These are phyloP conservation scores for Trichoderma atroviride DNA, from an alignment of 2,329 filamentous ascomycete species.

Conservation along the genomic window DNA sequence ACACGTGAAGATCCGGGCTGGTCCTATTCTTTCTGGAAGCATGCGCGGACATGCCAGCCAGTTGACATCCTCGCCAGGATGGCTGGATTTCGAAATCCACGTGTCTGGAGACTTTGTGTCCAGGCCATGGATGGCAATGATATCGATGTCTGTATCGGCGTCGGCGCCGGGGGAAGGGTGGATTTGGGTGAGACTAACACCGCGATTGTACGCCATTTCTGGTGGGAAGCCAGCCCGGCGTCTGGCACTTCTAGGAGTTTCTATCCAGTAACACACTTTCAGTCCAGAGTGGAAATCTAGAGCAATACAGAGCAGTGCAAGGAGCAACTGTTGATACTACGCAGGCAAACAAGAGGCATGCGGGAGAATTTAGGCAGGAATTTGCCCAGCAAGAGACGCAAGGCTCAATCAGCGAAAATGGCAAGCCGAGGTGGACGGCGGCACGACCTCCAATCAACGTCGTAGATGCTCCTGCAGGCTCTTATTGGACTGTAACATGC, in stretches of 20 bases:
- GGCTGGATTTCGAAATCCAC: conserved; percentile 32
- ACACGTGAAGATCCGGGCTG: conserved; percentile 36
- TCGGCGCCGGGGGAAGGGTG: neutral
- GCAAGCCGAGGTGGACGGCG: neutral
- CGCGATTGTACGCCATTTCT: neutral
- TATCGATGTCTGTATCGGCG: conserved; percentile 30
- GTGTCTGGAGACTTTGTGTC: conserved; percentile 38
- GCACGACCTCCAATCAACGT: neutral
- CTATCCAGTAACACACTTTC: neutral
- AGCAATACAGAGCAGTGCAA: neutral
- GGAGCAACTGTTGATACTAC: neutral
- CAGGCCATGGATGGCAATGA: conserved; percentile 44
- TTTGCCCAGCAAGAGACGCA: neutral
- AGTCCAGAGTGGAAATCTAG: neutral
- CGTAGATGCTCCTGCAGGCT: neutral
- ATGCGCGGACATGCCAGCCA: conserved; percentile 34
- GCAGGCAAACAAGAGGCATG: neutral
- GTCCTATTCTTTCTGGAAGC: conserved; percentile 31
- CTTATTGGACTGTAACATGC: neutral
- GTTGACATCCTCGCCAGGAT: conserved; percentile 29
- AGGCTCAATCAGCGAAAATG: neutral
- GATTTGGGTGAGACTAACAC: neutral
- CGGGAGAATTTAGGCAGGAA: neutral
- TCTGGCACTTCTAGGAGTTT: neutral
- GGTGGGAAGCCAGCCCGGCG: neutral